These are phyloP conservation scores for Pseudocercospora fijiensis DNA, from an alignment of 2,329 filamentous ascomycete genomes.

Conservation along the genomic window DNA sequence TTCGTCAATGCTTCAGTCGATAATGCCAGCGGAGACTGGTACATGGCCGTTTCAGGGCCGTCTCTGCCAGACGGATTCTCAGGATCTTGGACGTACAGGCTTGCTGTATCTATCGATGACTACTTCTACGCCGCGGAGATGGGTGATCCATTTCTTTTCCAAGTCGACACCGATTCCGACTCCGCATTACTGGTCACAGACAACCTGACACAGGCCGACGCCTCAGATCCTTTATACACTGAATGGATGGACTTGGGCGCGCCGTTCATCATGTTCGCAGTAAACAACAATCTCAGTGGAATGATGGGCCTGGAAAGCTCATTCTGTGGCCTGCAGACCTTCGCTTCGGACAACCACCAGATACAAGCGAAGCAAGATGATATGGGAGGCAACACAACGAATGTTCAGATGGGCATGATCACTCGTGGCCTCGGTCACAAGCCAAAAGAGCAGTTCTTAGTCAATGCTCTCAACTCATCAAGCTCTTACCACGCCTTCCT, in stretches of 20 bases:
- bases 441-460: constrained; percentile 85
- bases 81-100: constrained; percentile 73
- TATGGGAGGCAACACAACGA: constrained; percentile 47
- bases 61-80: constrained; percentile 59
- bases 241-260: constrained; percentile 59
- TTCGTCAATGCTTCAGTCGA: constrained; percentile 63
- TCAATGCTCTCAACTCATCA: constrained; percentile 70
- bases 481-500: constrained; percentile 72
- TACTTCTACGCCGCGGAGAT: constrained; percentile 69
- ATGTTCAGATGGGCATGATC: constrained; percentile 61
- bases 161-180: constrained; percentile 80
- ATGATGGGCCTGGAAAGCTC: constrained; percentile 73
- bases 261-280: constrained; percentile 74
- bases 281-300: constrained; percentile 58
- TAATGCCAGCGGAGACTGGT: constrained; percentile 66
- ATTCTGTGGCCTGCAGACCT: constrained; percentile 67
- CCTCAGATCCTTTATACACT: constrained; percentile 51
- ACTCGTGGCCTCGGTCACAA: constrained; percentile 63
- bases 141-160: constrained; percentile 61
- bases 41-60: constrained; percentile 72
- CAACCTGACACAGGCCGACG: constrained; percentile 60
- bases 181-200: constrained; percentile 77
- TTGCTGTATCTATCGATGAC: constrained; percentile 78
- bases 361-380: constrained; percentile 53
- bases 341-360: constrained; percentile 63